Evolutionary conservation across 1,284 basidiomycete genomes (phyloP).

Genomic region (Boletus mariae): DNA sequence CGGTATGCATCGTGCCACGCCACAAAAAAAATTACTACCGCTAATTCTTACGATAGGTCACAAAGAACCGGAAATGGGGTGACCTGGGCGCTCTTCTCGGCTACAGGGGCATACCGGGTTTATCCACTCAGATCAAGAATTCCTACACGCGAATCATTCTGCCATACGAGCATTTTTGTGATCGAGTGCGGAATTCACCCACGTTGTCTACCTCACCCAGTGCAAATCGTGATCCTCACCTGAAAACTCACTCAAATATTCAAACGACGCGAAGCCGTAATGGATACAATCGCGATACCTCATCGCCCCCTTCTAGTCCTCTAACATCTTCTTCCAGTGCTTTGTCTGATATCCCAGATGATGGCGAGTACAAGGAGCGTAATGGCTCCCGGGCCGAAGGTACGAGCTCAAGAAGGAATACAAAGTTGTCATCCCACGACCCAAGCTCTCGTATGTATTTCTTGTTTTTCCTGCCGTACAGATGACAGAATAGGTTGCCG

Average conservation of each 20-base stretch:
- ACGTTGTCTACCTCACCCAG: slow-evolving; percentile 41
- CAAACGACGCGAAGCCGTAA: slow-evolving; percentile 40
- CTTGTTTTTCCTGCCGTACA: slow-evolving; percentile 13
- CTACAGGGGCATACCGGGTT: slow-evolving; percentile 75
- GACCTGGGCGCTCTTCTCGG: slow-evolving; percentile 81
- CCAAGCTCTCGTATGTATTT: slow-evolving; percentile 35
- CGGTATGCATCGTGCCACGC: slow-evolving; percentile 46
- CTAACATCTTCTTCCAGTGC: slow-evolving; percentile 66
- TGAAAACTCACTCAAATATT: slow-evolving; percentile 43
- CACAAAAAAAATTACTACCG: slow-evolving; percentile 18
- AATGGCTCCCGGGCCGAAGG: slow-evolving; percentile 30
- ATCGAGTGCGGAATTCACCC: slow-evolving; percentile 67
- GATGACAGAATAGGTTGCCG: slow-evolving; percentile 6
- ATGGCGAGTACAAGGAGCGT: slow-evolving; percentile 55
- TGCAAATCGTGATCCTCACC: slow-evolving; percentile 36
- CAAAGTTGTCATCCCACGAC: slow-evolving; percentile 44
- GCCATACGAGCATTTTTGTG: slow-evolving; percentile 90
- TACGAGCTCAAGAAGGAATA: slow-evolving; percentile 40
- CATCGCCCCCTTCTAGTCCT: slow-evolving; percentile 62
- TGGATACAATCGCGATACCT: slow-evolving; percentile 36
- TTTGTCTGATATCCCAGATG: slow-evolving; percentile 77
- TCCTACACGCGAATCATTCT: slow-evolving; percentile 89
- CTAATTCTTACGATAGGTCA: slow-evolving; percentile 52
- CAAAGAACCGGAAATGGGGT: slow-evolving; percentile 79
- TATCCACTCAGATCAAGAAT: slow-evolving; percentile 85